Conservation (phyloP, 805 yeast genomes). For the Tetrapisispora namnaoensis region DNA sequence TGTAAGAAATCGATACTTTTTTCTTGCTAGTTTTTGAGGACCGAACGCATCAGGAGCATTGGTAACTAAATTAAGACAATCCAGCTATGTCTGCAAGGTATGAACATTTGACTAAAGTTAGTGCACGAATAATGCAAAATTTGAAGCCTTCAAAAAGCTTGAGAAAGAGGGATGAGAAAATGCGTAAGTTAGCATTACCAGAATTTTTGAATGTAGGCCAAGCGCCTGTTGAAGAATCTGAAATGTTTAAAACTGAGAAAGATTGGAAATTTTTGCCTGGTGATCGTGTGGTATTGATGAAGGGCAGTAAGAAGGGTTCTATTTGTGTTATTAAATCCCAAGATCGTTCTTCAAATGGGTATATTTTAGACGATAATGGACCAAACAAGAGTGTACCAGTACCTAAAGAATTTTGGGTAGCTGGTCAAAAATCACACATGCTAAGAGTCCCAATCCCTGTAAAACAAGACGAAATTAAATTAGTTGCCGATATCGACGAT, state of each 20-base stretch:
- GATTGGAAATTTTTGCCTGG: conserved; percentile 62
- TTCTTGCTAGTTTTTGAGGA: too few relatives aligned
- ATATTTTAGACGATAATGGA: conserved; percentile 57
- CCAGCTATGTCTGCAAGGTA: conserved; percentile 6
- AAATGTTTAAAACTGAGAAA: conserved; percentile 33
- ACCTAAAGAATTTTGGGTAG: conserved; percentile 66
- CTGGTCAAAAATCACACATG: conserved; percentile 62
- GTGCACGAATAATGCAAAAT: conserved; percentile 29
- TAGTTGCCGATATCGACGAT: conserved; percentile 69
- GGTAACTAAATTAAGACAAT: too few relatives aligned
- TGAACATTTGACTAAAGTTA: conserved; percentile 30
- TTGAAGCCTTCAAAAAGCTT: conserved; percentile 26
- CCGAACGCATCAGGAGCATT: too few relatives aligned
- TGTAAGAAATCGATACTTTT: too few relatives aligned
- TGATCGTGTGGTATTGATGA: conserved; percentile 63
- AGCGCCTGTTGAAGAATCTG: conserved; percentile 26
- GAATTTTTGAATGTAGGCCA: conserved; percentile 24
- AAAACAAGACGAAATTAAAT: conserved; percentile 49
- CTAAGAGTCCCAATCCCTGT: conserved; percentile 59
- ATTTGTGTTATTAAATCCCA: conserved; percentile 57
- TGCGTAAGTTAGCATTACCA: conserved; percentile 27
- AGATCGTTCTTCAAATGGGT: conserved; percentile 50
- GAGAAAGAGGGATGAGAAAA: conserved; percentile 23
- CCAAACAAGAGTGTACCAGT: conserved; percentile 52
- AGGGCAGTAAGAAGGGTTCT: conserved; percentile 67